Evolutionary conservation across 2,329 filamentous ascomycete species (phyloP).

Genomic region (Pezizomycotina sp.): DNA sequence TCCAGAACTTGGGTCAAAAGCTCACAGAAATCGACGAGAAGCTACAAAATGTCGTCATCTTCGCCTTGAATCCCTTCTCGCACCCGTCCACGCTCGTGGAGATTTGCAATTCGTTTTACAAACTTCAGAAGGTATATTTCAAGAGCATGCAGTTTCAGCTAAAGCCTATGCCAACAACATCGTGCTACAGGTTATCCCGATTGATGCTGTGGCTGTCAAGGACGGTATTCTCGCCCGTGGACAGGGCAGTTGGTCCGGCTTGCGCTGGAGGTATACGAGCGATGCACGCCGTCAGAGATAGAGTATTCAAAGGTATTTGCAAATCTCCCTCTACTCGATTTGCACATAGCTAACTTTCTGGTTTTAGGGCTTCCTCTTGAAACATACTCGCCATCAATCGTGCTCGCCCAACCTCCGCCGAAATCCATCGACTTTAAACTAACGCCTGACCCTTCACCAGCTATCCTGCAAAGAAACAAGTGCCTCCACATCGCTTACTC

Average conservation of each 20-base stretch:
- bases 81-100: slow-evolving; percentile 47
- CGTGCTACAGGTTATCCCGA: slow-evolving; percentile 60
- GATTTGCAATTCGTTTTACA: slow-evolving; percentile 56
- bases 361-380: slow-evolving; percentile 37
- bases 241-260: slow-evolving; percentile 44
- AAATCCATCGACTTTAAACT: slow-evolving; percentile 62
- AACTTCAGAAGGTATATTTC: slow-evolving; percentile 50
- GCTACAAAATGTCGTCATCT: slow-evolving; percentile 51
- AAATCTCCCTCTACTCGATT: slow-evolving; percentile 8
- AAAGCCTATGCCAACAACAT: slow-evolving; percentile 41
- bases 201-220: slow-evolving; percentile 48
- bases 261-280: slow-evolving; percentile 61
- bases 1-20: slow-evolving; percentile 19
- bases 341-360: slow-evolving; percentile 24
- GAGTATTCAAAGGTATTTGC: slow-evolving; percentile 13
- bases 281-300: slow-evolving; percentile 38
- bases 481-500: slow-evolving; percentile 69
- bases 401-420: slow-evolving; percentile 53
- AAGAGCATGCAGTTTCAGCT: slow-evolving; percentile 34
- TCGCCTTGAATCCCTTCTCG: slow-evolving; percentile 54
- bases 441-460: slow-evolving; percentile 48
- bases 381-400: slow-evolving; percentile 49
- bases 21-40: slow-evolving; percentile 28
- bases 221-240: slow-evolving; percentile 46
- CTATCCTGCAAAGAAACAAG: slow-evolving; percentile 60